Conservation (phyloP, 805 yeast genomes). For the Clavispora santaluciae region DNA sequence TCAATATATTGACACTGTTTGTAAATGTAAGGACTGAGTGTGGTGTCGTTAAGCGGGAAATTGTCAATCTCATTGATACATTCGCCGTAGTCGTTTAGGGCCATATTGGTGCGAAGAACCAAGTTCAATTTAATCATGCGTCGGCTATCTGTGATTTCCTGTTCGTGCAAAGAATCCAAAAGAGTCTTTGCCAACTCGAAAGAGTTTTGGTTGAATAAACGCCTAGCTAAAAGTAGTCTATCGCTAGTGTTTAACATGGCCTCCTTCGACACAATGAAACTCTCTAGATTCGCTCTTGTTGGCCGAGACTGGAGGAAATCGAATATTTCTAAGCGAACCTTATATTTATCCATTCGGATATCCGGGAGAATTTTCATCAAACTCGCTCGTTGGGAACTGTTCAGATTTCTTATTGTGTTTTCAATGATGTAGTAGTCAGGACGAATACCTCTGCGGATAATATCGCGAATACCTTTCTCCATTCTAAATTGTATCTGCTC, state of each 20-base stretch:
- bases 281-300: constrained; percentile 12
- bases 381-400: constrained; percentile 10
- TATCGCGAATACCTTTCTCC: constrained; percentile 28
- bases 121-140: constrained; percentile 23
- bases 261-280: constrained; percentile 12
- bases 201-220: constrained; percentile 26
- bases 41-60: constrained; percentile 29
- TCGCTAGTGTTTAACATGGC: constrained; percentile 21
- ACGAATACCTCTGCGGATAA: constrained; percentile 30
- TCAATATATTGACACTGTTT: constrained; percentile 30
- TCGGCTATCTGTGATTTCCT: constrained; percentile 24
- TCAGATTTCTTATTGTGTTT: constrained; percentile 27
- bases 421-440: constrained; percentile 32
- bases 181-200: constrained; percentile 20
- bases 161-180: constrained; percentile 16
- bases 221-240: constrained; percentile 24
- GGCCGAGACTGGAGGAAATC: constrained; percentile 13
- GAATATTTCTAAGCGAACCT: constrained; percentile 12
- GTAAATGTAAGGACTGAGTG: constrained; percentile 30
- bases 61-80: constrained; percentile 18
- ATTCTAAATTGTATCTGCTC: constrained; percentile 28
- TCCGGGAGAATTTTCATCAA: constrained; percentile 22
- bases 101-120: constrained; percentile 21
- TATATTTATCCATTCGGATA: constrained; percentile 20
- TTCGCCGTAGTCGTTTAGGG: constrained; percentile 15